A percentile compares a stretch with the other conserved stretches of the same genome.
These are phyloP conservation scores for Mortierella sp. DNA, from an alignment of 371 early-diverging fungal genomes.

Conservation along the genomic window DNA sequence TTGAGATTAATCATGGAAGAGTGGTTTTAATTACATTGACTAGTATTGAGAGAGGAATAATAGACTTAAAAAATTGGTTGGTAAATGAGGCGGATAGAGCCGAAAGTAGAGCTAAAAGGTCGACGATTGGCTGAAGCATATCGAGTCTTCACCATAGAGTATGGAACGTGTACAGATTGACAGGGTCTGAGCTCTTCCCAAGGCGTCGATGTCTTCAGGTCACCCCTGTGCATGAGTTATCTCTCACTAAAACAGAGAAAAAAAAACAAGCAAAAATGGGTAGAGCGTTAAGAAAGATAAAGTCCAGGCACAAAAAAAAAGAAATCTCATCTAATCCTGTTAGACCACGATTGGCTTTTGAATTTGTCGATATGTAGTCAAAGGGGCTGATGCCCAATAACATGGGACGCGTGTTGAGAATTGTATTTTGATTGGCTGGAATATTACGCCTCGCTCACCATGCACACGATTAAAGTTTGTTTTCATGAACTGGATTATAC, in stretches of 20 bases:
- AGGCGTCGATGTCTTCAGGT: not conserved
- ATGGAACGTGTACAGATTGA: constrained; percentile 23
- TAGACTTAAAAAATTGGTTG: not conserved
- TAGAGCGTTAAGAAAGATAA: not conserved
- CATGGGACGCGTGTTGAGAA: constrained; percentile 13
- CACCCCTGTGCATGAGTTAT: too few relatives aligned
- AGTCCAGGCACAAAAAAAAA: not conserved
- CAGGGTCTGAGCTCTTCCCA: constrained; percentile 11
- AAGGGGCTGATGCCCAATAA: constrained; percentile 24
- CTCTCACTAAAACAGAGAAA: too few relatives aligned
- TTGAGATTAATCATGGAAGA: too few relatives aligned
- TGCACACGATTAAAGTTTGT: not conserved
- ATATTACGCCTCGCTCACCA: not conserved
- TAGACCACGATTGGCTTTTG: not conserved
- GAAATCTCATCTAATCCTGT: not conserved
- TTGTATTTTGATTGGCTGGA: constrained; percentile 9
- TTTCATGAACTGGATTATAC: not conserved
- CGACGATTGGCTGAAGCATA: constrained; percentile 10
- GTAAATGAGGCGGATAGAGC: constrained; percentile 13
- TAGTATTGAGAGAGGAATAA: not conserved
- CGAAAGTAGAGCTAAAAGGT: not conserved
- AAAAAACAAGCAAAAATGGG: too few relatives aligned
- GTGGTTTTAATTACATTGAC: not conserved
- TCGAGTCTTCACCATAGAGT: constrained; percentile 11
- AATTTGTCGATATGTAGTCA: not conserved